Conservation (phyloP, 352 stramenopile genomes). For the Phytophthora crassamura region DNA sequence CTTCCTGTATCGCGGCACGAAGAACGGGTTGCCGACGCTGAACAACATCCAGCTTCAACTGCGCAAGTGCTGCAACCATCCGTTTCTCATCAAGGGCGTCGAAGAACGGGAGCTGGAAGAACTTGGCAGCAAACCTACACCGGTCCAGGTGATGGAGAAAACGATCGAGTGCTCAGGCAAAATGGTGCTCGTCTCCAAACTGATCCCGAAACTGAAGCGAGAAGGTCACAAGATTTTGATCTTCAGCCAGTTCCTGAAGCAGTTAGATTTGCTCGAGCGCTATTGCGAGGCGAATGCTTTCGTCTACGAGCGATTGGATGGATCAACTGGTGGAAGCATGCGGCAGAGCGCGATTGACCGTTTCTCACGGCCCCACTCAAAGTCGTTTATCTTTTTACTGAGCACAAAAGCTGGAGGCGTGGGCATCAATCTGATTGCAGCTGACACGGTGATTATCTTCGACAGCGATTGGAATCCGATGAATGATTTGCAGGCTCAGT, state of each 20-base stretch:
- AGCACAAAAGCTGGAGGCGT: conserved; percentile 98
- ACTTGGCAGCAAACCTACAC: conserved; percentile 58
- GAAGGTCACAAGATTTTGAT: conserved; percentile 96
- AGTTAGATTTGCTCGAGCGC: conserved; percentile 94
- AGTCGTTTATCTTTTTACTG: conserved; percentile 99
- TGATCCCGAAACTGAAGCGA: conserved; percentile 91
- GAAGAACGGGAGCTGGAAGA: conserved; percentile 86
- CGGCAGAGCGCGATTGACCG: conserved; percentile 96
- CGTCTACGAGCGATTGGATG: conserved; percentile 91
- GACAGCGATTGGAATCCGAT: conserved; percentile 99
- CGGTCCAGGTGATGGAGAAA: conserved; percentile 78
- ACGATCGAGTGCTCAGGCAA: conserved; percentile 88
- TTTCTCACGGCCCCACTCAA: conserved; percentile 95
- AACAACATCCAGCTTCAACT: conserved; percentile 99
- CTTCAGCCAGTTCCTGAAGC: conserved; percentile 95
- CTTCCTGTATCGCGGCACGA: conserved; percentile 93
- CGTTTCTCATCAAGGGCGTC: conserved; percentile 98
- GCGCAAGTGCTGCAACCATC: conserved; percentile 99
- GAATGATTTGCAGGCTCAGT: conserved; percentile 89
- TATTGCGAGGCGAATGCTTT: conserved; percentile 93
- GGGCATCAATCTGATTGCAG: conserved; percentile 98
- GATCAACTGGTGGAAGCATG: conserved; percentile 87
- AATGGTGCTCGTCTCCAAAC: conserved; percentile 91
- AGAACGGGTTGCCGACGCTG: conserved; percentile 90
- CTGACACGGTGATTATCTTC: conserved; percentile 99